These are phyloP conservation scores for Mycena rebaudengoi DNA, from an alignment of 768 basidiomycete genomes.

Conservation along the genomic window DNA sequence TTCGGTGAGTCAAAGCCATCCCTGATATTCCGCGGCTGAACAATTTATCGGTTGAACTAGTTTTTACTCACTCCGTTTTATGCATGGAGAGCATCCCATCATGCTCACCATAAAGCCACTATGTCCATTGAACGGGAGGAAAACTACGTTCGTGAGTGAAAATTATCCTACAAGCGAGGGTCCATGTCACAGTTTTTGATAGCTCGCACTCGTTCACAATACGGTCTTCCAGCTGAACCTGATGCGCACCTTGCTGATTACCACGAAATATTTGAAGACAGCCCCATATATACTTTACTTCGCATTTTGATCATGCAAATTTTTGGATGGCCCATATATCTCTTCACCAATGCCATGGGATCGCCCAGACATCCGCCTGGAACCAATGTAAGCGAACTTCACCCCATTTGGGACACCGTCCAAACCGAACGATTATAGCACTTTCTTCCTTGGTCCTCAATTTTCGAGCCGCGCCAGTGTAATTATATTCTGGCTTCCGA, in stretches of 20 bases:
- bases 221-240: slow-evolving; percentile 52
- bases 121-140: slow-evolving; percentile 75
- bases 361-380: slow-evolving; percentile 51
- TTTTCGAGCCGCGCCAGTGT: slow-evolving; percentile 5
- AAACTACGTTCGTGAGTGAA: slow-evolving; percentile 60
- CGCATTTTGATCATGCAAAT: slow-evolving; percentile 28
- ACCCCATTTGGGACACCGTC: too few relatives aligned
- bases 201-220: slow-evolving; percentile 49
- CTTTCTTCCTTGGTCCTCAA: slow-evolving; percentile 7
- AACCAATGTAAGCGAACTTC: slow-evolving; percentile 57
- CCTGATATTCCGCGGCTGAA: slow-evolving; percentile 47
- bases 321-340: not conserved
- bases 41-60: slow-evolving; percentile 45
- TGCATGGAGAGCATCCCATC: slow-evolving; percentile 74
- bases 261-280: slow-evolving; percentile 39
- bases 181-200: not conserved
- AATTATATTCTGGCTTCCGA: slow-evolving; percentile 11
- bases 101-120: slow-evolving; percentile 62
- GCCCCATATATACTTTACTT: slow-evolving; percentile 58
- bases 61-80: slow-evolving; percentile 65
- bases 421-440: not conserved
- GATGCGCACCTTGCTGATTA: slow-evolving; percentile 54
- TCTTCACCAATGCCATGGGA: slow-evolving; percentile 57
- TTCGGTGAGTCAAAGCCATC: slow-evolving; percentile 48
- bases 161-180: too few relatives aligned